Conservation (phyloP, 148 eudicot genomes). For the Rhododendron kiyosumense region DNA sequence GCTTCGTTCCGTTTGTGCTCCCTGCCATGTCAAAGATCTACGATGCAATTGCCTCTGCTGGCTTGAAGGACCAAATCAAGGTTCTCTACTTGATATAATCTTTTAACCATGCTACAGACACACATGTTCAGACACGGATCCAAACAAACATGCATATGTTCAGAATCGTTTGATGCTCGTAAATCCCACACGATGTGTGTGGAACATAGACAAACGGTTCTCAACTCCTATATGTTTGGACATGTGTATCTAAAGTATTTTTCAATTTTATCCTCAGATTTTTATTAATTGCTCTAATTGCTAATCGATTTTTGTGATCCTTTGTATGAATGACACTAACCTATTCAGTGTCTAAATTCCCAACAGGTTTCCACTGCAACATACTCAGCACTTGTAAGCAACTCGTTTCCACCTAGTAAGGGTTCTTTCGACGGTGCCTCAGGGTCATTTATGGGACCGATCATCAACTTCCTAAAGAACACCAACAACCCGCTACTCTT, state of each 20-base stretch:
- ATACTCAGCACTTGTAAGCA: not conserved
- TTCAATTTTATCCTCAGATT: too few species aligned
- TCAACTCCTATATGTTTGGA: too few species aligned
- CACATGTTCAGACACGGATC: too few species aligned
- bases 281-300: not conserved
- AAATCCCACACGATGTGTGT: too few species aligned
- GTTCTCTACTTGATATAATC: constrained; percentile 24
- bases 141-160: too few species aligned
- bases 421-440: too few species aligned
- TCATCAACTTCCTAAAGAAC: too few species aligned
- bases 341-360: not conserved
- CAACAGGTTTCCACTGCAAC: not conserved
- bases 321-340: not conserved
- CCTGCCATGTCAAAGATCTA: constrained; percentile 18
- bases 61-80: constrained; percentile 29
- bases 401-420: accelerated
- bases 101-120: not conserved
- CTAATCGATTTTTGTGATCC: not conserved
- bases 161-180: too few species aligned
- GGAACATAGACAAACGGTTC: too few species aligned
- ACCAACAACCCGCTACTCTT: too few species aligned
- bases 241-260: too few species aligned
- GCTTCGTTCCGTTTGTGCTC: constrained; percentile 17
- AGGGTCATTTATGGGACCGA: too few species aligned
- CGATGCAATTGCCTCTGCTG: constrained; percentile 20